These are phyloP conservation scores for Ulota crispa DNA, from an alignment of 225 moss, liverwort and hornwort genomes.

Conservation along the genomic window DNA sequence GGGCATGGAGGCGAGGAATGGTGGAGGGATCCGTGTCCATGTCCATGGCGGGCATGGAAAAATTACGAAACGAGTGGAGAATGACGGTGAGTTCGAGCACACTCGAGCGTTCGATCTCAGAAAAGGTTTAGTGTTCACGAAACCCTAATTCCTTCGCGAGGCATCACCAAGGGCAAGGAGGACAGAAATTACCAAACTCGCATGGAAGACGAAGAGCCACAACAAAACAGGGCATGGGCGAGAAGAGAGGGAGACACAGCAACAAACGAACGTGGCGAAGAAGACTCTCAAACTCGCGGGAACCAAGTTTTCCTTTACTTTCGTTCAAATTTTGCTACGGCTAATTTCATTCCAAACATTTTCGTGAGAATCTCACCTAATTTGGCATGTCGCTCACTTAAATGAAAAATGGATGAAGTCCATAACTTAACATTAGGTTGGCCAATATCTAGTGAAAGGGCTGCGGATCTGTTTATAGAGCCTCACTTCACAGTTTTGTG, in stretches of 20 bases:
- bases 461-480: no score
- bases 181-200: background rate
- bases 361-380: no score
- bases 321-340: background rate
- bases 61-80: background rate
- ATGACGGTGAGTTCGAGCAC: background rate
- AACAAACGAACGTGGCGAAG: background rate
- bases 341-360: no score
- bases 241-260: no score
- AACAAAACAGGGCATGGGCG: background rate
- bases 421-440: no score
- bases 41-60: constrained; percentile 32
- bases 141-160: constrained; percentile 3
- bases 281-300: constrained; percentile 15
- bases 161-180: no score
- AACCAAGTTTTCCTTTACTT: background rate
- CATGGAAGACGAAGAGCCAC: background rate
- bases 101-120: background rate
- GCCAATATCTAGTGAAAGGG: no score
- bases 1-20: constrained; percentile 44
- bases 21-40: constrained; percentile 40
- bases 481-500: no score
- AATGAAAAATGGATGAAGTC: no score
- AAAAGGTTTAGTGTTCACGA: background rate
- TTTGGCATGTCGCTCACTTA: no score